Evolutionary conservation across 371 early-diverging fungal genomes (phyloP).

Genomic region (Mucor piriformis): DNA sequence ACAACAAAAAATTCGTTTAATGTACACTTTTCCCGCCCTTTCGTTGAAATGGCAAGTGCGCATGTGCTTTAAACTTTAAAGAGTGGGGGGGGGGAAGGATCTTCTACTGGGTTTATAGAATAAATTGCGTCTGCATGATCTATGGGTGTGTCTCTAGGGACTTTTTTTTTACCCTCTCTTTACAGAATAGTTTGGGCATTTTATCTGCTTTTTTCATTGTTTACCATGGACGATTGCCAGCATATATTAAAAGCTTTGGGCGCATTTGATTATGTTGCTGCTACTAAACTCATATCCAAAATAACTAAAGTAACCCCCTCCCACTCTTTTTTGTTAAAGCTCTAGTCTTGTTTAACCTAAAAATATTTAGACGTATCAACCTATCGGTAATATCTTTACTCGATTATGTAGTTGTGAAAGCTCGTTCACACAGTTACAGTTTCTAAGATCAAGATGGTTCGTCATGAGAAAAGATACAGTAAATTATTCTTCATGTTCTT

Average conservation of each 20-base stretch:
- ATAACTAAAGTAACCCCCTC: conserved; percentile 37
- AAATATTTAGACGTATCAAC: conserved; percentile 30
- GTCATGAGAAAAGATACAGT: conserved; percentile 51
- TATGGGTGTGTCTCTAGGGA: too few species aligned
- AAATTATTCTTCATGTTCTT: conserved; percentile 19
- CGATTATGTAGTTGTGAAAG: conserved; percentile 35
- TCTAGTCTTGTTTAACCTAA: not conserved
- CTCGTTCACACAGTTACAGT: conserved; percentile 42
- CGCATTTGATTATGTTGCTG: conserved; percentile 62
- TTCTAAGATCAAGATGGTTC: conserved; percentile 50
- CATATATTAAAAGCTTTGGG: conserved; percentile 53
- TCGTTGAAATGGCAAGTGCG: not conserved
- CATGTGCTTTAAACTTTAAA: not conserved
- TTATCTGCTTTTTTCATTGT: not conserved
- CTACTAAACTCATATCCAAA: conserved; percentile 50
- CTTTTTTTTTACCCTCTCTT: not conserved
- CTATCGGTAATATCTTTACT: conserved; percentile 35
- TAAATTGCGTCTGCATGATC: too few species aligned
- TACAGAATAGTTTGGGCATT: too few species aligned
- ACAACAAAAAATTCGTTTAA: too few species aligned
- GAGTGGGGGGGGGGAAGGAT: not conserved
- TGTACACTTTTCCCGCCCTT: not conserved
- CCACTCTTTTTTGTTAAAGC: not conserved
- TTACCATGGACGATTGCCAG: conserved; percentile 34
- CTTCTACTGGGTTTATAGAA: too few species aligned